Base-by-base conservation (phyloP, 768 basidiomycete species). In the Agrocybe praecox region DNA sequence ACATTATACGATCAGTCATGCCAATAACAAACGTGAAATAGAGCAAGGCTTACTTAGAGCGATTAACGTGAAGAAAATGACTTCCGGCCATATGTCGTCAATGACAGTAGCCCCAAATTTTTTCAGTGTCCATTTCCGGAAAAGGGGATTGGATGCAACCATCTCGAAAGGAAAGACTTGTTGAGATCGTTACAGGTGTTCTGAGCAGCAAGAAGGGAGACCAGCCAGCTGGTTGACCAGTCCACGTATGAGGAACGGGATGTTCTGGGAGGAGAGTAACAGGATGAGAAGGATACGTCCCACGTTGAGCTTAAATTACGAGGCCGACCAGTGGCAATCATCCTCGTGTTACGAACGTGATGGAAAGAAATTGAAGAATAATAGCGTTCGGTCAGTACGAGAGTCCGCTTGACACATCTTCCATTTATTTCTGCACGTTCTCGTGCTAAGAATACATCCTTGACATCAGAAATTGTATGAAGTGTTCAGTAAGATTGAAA, bases 1-100 rank as follows among this genome's bases (percentile, higher is more conserved):
- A 14, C 18, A 18, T 15, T 8, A 15, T 15, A 18, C 32, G 22
- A 47, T 22, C 12, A 50, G 48, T 45, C 10, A 29, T 29, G 26
- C 26, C 26, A 53, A 15, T 18, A 32, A 12, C 18, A 2, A 49
- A 22, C 11, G 14, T 17, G 6, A n/a, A n/a, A n/a, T 7, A 19
- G 24, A 24, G 47, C 19, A 32, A 10, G 0, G 44, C 73, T 42
- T 63, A 87, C 86, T 81, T 2, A 80, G 75, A 1, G 86, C 80
- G 18, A 88, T 65, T 2, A 75, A 65, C 0, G 82, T 78, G 69
- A 89, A 89, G 73, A 88, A 85, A 2, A 80, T 45, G 21, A 82
- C 80, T 55, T 85, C 82, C 0, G 81, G 83, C 83, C 83, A 86
- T 23, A 85, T 84, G 64, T 85, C 84, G 59, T 86, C 83, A 42